Conservation (phyloP, 495 filamentous ascomycete species). For the Xylaria longipes region DNA sequence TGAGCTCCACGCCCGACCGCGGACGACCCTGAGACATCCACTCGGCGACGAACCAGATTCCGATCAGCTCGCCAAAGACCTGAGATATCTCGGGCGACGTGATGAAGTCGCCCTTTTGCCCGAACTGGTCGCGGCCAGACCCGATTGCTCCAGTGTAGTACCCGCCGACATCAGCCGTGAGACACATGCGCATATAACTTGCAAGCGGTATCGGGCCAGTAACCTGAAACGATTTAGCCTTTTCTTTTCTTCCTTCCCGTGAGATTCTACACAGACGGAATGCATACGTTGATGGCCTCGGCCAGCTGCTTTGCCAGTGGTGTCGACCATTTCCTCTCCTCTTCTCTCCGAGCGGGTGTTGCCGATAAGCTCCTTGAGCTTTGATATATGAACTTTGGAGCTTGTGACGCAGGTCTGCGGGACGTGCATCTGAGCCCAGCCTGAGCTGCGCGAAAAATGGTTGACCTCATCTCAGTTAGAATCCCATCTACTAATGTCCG, state of each 20-base stretch:
- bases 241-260: slow-evolving; percentile 7
- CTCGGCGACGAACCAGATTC: slow-evolving; percentile 92
- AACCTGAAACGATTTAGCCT: slow-evolving; percentile 49
- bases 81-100: slow-evolving; percentile 98
- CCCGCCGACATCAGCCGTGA: slow-evolving; percentile 87
- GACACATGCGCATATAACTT: slow-evolving; percentile 96
- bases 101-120: slow-evolving; percentile 89
- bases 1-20: slow-evolving; percentile 75
- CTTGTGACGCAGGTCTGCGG: slow-evolving; percentile 25
- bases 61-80: slow-evolving; percentile 92
- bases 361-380: slow-evolving; percentile 33
- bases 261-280: not conserved
- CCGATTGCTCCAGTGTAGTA: slow-evolving; percentile 83
- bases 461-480: slow-evolving; percentile 35
- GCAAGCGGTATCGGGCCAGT: slow-evolving; percentile 93
- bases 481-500: not conserved
- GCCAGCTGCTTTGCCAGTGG: slow-evolving; percentile 84
- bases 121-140: slow-evolving; percentile 80
- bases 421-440: slow-evolving; percentile 33
- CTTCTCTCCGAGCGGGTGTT: slow-evolving; percentile 51
- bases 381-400: slow-evolving; percentile 23
- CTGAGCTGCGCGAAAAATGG: slow-evolving; percentile 29
- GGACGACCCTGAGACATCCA: slow-evolving; percentile 89
- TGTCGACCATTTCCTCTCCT: slow-evolving; percentile 76
- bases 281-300: slow-evolving; percentile 77